Evolutionary conservation across 2,329 filamentous ascomycete genomes (phyloP).

Genomic region (Neonectria faginata): DNA sequence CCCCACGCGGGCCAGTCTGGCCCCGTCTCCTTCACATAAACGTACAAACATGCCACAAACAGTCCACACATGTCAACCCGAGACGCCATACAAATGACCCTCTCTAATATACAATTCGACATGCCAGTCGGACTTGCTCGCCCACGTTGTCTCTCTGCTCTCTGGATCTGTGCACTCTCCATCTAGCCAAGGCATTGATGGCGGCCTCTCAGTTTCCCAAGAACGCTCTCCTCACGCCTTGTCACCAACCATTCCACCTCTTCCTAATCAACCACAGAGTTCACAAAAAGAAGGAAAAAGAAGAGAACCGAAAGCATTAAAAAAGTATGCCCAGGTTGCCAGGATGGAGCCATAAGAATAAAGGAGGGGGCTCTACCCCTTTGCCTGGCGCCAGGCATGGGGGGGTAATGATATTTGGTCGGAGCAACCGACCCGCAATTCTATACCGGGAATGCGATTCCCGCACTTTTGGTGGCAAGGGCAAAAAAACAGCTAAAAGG

Average conservation of each 20-base stretch:
- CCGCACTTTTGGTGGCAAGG: conserved; percentile 37
- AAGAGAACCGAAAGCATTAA: conserved; percentile 38
- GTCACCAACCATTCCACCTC: conserved; percentile 40
- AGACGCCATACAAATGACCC: conserved; percentile 36
- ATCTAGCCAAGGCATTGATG: conserved; percentile 36
- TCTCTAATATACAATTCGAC: conserved; percentile 45
- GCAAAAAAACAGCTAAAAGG: conserved; percentile 37
- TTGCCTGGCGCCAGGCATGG: conserved; percentile 39
- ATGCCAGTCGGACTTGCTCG: conserved; percentile 33
- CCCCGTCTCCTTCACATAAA: conserved; percentile 23
- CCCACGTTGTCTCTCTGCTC: conserved; percentile 2
- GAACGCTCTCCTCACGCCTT: conserved; percentile 30
- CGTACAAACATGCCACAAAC: conserved; percentile 19
- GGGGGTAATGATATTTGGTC: conserved; percentile 36
- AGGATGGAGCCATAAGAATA: conserved; percentile 45
- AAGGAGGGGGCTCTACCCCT: conserved; percentile 45
- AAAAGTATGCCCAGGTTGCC: conserved; percentile 42
- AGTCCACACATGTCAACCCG: conserved; percentile 34
- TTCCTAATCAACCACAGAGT: conserved; percentile 31
- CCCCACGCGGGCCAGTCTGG: conserved; percentile 18
- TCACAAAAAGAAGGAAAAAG: conserved; percentile 32
- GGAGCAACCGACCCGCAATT: conserved; percentile 40
- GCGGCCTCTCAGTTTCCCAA: conserved; percentile 16
- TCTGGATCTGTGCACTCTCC: conserved; percentile 8
- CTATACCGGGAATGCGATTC: conserved; percentile 43